Evolutionary conservation across 1,284 basidiomycete genomes (phyloP).

Genomic region (Apiotrichum mycotoxinovorans): DNA sequence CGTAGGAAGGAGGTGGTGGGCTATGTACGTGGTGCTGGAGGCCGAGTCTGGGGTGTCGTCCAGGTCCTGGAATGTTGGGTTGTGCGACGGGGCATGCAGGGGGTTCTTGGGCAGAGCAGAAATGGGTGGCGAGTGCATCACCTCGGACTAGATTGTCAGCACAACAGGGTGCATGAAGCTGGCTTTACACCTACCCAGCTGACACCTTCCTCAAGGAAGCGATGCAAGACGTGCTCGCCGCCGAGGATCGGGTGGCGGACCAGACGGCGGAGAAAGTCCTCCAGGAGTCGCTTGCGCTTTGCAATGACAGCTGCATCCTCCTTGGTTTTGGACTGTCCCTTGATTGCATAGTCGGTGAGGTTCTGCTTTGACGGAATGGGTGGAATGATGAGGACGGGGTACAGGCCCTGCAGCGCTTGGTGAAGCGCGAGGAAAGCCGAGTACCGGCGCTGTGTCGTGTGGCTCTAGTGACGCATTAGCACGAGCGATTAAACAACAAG

Average conservation of each 20-base stretch:
- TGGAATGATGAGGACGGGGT: conserved; percentile 94
- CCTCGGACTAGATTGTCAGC: conserved; percentile 63
- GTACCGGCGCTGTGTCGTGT: conserved; percentile 85
- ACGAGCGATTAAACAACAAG: too few relatives aligned
- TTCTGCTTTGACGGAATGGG: conserved; percentile 98
- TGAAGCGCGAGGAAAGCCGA: conserved; percentile 96
- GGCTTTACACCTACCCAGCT: conserved; percentile 74
- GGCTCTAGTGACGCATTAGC: conserved; percentile 55
- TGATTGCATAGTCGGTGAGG: conserved; percentile 92
- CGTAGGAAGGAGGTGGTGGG: conserved; percentile 64
- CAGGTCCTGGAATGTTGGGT: conserved; percentile 62
- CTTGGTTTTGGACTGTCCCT: conserved; percentile 87
- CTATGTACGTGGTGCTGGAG: conserved; percentile 41
- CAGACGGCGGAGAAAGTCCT: conserved; percentile 88
- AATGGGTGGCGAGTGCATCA: conserved; percentile 85
- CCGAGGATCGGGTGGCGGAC: conserved; percentile 87
- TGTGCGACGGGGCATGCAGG: conserved; percentile 89
- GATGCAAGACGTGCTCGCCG: conserved; percentile 89
- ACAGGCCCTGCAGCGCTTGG: conserved; percentile 75
- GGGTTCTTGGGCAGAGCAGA: conserved; percentile 90
- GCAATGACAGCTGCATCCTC: conserved; percentile 92
- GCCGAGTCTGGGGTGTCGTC: conserved; percentile 32
- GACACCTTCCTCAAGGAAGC: conserved; percentile 91
- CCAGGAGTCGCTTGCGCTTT: conserved; percentile 86
- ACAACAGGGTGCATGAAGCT: not conserved